phyloP scores from a whole-genome alignment of 768 basidiomycete genomes.

The Boletus sp. region DNA sequence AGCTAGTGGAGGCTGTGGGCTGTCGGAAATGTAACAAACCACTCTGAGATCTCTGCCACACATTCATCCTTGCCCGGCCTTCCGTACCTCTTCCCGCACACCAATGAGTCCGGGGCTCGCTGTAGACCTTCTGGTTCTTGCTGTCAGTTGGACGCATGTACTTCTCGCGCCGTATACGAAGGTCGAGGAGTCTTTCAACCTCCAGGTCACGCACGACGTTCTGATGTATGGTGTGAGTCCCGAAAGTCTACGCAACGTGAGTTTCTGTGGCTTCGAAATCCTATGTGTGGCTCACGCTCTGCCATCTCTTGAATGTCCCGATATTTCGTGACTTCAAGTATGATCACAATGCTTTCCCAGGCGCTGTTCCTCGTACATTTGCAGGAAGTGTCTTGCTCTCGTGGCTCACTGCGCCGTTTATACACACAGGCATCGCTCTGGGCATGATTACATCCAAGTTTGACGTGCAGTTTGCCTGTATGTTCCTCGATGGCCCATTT shows the following conservation, averaged over 20 bases:
- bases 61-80: not conserved
- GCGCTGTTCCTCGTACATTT: conserved; percentile 87
- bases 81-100: not conserved
- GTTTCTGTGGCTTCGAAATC: conserved; percentile 16
- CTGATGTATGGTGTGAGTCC: conserved; percentile 65
- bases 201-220: conserved; percentile 88
- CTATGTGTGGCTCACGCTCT: conserved; percentile 9
- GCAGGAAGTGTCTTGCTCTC: conserved; percentile 71
- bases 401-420: conserved; percentile 48
- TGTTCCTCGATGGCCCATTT: conserved; percentile 20
- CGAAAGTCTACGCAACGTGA: conserved; percentile 46
- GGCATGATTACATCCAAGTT: conserved; percentile 54
- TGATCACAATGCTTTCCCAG: conserved; percentile 87
- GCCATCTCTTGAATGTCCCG: not conserved
- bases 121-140: conserved; percentile 51
- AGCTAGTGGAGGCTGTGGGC: not conserved
- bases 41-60: not conserved
- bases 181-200: conserved; percentile 95
- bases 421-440: conserved; percentile 38
- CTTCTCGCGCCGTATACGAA: conserved; percentile 85
- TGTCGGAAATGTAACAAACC: not conserved
- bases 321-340: conserved; percentile 47
- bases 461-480: conserved; percentile 69
- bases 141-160: conserved; percentile 61
- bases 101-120: conserved; percentile 17